Evolutionary conservation across 179 eudicot species (phyloP).

Genomic region (Actinidia chinensis): DNA sequence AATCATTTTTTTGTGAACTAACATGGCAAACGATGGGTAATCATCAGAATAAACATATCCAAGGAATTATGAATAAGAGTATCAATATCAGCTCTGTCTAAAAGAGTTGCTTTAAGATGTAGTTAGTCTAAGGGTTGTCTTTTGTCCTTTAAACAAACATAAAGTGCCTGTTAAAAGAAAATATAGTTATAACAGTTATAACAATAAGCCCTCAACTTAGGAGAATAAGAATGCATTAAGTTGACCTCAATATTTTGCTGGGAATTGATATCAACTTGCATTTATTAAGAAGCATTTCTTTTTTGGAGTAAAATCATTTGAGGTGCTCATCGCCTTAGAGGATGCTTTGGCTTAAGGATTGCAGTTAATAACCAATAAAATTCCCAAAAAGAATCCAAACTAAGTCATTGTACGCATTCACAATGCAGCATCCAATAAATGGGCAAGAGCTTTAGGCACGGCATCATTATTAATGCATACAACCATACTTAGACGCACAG

Average conservation of each 20-base stretch:
- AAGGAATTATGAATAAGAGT: neutral
- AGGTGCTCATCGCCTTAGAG: neutral
- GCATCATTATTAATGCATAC: neutral
- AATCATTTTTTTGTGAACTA: conserved; percentile 67
- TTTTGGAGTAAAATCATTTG: neutral
- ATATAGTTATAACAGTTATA: no score
- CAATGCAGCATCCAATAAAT: neutral
- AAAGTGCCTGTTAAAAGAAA: conserved; percentile 53
- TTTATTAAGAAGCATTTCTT: neutral
- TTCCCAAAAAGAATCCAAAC: neutral
- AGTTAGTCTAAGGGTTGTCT: conserved; percentile 71
- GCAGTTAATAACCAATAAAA: neutral
- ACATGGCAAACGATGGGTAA: conserved; percentile 5
- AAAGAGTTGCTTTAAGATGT: conserved; percentile 63
- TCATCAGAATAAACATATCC: neutral
- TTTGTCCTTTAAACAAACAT: conserved; percentile 69
- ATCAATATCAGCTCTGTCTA: neutral
- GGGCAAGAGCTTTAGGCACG: neutral
- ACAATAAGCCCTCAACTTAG: neutral
- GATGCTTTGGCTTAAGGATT: neutral
- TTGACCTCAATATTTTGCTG: neutral
- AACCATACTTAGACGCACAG: neutral
- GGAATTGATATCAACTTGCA: neutral
- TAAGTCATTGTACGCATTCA: neutral
- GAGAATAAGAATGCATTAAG: neutral